Base-by-base conservation (phyloP, 148 eudicot species). In the Nyssa sinensis region DNA sequence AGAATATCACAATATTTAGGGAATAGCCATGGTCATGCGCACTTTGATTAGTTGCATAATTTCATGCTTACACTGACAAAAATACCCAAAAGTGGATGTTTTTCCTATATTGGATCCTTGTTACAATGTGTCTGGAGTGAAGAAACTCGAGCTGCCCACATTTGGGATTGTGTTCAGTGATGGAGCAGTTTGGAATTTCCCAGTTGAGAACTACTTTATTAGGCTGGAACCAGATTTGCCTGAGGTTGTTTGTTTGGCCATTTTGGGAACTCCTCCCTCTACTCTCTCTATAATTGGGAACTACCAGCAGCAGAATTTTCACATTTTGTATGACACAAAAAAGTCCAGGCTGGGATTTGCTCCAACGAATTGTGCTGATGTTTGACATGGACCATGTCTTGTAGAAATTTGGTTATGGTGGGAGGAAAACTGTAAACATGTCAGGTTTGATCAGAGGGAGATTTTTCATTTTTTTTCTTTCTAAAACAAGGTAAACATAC, bases 221-320 rank as follows among this genome's bases (percentile, higher is more conserved):
- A 71, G 81, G 90, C 78, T 95, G 64, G 97, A 82, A 19, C 17
- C 84, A 29, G 86, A 85, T 29, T n/a, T n/a, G n/a, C n/a, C n/a
- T n/a, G 94, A 90, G 21, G 80, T 95, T 1, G 88, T 87, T 16
- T 95, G 99, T 62, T 74, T 95, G 81, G 99, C 99, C 0, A 83
- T 95, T 7, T 33, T 90, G 77, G 86, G 88, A 33, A 87, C 91
- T 59, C 89, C 90, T 30, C 75, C 75, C 0, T 84, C 93, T 7
- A 80, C 84, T 34, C 70, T 95, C 59, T 95, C 99, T 0, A 95
- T 95, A 17, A 91, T 95, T 32, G 99, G 99, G 2, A 95, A 95
- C 74, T 93, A 95, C 53, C 97, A 93, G 80, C 99, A 95, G 77
- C 99, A 95, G 80, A 95, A 95, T 77, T 92, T 95, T 41, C 98